Conservation (phyloP, 345 rosid species). For the Isatis tinctoria region DNA sequence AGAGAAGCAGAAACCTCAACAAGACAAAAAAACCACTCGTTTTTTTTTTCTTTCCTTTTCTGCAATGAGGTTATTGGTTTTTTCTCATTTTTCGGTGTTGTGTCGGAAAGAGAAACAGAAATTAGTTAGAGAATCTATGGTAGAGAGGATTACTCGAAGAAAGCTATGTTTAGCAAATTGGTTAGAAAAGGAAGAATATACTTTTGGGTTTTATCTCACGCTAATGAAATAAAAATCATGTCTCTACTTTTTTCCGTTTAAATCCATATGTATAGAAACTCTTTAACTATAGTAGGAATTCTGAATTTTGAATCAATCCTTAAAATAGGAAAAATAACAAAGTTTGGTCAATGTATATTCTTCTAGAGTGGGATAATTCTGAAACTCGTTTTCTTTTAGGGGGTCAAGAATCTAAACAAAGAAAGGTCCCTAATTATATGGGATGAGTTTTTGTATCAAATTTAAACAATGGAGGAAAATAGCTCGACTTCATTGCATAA, state of each 20-base stretch:
- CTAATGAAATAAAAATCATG: not conserved
- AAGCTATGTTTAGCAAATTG: slow-evolving; percentile 26
- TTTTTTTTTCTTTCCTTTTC: not conserved
- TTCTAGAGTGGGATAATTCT: slow-evolving; percentile 13
- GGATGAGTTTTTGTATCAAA: slow-evolving; percentile 27
- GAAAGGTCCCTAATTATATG: slow-evolving; percentile 20
- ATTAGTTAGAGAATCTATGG: slow-evolving; percentile 13
- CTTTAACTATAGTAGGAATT: not conserved
- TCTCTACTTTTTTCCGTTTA: not conserved
- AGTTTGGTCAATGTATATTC: slow-evolving; percentile 20
- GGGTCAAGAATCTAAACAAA: slow-evolving; percentile 29
- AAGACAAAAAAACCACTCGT: slow-evolving; percentile 4
- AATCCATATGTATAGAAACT: not conserved
- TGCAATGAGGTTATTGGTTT: slow-evolving; percentile 1
- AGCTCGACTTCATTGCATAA: slow-evolving; percentile 23
- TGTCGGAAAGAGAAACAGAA: slow-evolving; percentile 32
- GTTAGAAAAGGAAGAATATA: not conserved
- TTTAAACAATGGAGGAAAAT: slow-evolving; percentile 34
- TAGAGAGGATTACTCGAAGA: slow-evolving; percentile 24
- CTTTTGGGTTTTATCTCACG: not conserved
- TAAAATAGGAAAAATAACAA: slow-evolving; percentile 17
- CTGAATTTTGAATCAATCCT: not conserved
- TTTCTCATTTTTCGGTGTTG: slow-evolving; percentile 14
- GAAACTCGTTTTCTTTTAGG: slow-evolving; percentile 10
- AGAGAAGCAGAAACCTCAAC: slow-evolving; percentile 13